Conservation (phyloP, 2,329 filamentous ascomycete species). For the Pseudogymnoascus sp. region DNA sequence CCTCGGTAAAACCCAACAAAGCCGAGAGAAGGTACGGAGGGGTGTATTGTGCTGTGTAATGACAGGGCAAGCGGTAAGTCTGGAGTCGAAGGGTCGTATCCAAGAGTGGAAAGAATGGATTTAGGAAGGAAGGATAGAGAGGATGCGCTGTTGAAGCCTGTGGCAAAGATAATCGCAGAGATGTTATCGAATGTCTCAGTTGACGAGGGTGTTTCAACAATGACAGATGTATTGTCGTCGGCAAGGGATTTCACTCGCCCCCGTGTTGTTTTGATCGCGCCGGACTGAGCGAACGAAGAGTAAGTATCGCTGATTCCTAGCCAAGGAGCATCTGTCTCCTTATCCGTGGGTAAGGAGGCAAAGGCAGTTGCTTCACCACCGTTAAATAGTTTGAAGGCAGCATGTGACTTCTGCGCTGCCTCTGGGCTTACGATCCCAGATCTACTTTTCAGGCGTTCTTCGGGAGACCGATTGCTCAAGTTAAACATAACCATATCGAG, state of each 20-base stretch:
- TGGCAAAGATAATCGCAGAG: conserved; percentile 65
- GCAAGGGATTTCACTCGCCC: conserved; percentile 18
- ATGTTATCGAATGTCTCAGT: conserved; percentile 45
- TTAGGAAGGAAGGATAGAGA: conserved; percentile 59
- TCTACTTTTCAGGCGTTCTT: conserved; percentile 49
- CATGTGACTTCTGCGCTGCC: conserved; percentile 48
- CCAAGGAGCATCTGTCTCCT: conserved; percentile 48
- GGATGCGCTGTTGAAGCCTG: conserved; percentile 61
- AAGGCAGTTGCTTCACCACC: conserved; percentile 29
- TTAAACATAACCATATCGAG: conserved; percentile 70
- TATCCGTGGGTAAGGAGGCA: conserved; percentile 28
- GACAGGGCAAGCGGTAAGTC: conserved; percentile 58
- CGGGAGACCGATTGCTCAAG: conserved; percentile 51
- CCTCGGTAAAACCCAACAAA: conserved; percentile 82
- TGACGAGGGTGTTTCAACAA: conserved; percentile 13
- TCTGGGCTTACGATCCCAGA: conserved; percentile 59
- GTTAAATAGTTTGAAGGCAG: conserved; percentile 29
- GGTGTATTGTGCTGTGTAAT: conserved; percentile 59
- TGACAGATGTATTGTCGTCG: not conserved
- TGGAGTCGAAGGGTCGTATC: conserved; percentile 43
- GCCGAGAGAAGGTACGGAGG: conserved; percentile 56
- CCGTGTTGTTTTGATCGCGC: conserved; percentile 42
- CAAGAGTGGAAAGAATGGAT: conserved; percentile 48
- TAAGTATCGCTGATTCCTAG: conserved; percentile 68
- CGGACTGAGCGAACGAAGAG: conserved; percentile 63